These are phyloP conservation scores for Hyphodiscus sp. DNA, from an alignment of 2,329 filamentous ascomycete species.

Conservation along the genomic window DNA sequence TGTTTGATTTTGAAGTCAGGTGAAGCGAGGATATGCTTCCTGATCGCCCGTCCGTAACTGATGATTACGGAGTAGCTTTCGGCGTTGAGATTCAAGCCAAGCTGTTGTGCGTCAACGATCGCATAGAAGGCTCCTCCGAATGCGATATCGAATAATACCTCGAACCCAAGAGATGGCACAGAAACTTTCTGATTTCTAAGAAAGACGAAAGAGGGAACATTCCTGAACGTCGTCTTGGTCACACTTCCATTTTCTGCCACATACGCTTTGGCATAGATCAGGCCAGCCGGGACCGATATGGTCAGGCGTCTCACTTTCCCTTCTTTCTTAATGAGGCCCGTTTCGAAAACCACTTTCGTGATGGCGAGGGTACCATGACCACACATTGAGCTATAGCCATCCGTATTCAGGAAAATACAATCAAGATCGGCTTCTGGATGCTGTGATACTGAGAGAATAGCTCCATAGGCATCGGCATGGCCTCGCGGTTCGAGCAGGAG, in stretches of 20 bases:
- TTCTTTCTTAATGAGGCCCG: background rate
- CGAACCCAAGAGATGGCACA: background rate
- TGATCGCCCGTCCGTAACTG: background rate
- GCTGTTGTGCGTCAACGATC: background rate
- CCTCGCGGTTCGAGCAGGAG: constrained; percentile 5
- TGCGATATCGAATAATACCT: background rate
- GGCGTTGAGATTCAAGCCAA: background rate
- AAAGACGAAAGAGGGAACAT: constrained; percentile 1
- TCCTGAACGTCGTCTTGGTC: background rate
- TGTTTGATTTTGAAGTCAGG: background rate
- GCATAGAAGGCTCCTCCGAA: background rate
- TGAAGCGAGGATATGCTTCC: background rate
- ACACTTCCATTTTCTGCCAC: background rate
- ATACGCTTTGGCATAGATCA: background rate
- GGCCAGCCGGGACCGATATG: background rate
- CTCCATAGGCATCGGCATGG: constrained; percentile 5
- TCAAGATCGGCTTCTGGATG: constrained; percentile 3
- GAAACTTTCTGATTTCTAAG: background rate
- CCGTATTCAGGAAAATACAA: constrained; percentile 4
- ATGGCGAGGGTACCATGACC: constrained; percentile 4
- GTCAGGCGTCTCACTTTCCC: background rate
- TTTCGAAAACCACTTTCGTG: background rate
- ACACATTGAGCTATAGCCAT: constrained; percentile 2
- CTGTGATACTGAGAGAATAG: background rate
- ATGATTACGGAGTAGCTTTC: background rate